Evolutionary conservation across 1,284 basidiomycete species (phyloP).

Genomic region (Waitea zeae): DNA sequence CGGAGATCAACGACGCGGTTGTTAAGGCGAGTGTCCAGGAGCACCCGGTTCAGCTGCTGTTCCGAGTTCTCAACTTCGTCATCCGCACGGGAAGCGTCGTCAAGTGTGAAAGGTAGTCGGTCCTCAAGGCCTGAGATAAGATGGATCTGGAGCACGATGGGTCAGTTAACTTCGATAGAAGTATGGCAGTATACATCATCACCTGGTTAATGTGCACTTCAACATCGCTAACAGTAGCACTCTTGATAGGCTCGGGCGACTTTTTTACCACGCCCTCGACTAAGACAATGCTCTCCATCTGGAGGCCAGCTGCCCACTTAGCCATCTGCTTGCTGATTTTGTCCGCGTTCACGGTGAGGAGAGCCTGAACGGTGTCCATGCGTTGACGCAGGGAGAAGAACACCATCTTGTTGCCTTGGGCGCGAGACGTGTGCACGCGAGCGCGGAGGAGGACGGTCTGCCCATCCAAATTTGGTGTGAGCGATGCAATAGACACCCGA

Average conservation of each 20-base stretch:
- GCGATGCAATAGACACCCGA: conserved; percentile 43
- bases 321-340: conserved; percentile 96
- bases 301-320: conserved; percentile 74
- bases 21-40: conserved; percentile 88
- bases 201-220: conserved; percentile 83
- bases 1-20: conserved; percentile 91
- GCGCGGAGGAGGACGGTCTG: conserved; percentile 77
- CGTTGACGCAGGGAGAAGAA: conserved; percentile 90
- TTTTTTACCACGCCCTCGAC: conserved; percentile 75
- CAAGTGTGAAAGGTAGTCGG: conserved; percentile 80
- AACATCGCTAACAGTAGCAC: conserved; percentile 75
- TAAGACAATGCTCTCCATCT: conserved; percentile 83
- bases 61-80: conserved; percentile 55
- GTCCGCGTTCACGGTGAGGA: conserved; percentile 62
- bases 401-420: conserved; percentile 87
- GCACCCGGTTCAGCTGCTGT: conserved; percentile 52
- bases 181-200: background rate
- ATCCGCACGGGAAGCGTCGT: conserved; percentile 83
- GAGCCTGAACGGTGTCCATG: conserved; percentile 78
- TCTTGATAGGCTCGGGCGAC: conserved; percentile 81
- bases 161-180: background rate
- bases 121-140: conserved; percentile 65
- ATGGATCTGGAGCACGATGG: conserved; percentile 55
- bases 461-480: conserved; percentile 58
- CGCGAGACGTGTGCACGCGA: conserved; percentile 82